Conservation (phyloP, 805 yeast species). For the Saccharomyces kudriavzevii region DNA sequence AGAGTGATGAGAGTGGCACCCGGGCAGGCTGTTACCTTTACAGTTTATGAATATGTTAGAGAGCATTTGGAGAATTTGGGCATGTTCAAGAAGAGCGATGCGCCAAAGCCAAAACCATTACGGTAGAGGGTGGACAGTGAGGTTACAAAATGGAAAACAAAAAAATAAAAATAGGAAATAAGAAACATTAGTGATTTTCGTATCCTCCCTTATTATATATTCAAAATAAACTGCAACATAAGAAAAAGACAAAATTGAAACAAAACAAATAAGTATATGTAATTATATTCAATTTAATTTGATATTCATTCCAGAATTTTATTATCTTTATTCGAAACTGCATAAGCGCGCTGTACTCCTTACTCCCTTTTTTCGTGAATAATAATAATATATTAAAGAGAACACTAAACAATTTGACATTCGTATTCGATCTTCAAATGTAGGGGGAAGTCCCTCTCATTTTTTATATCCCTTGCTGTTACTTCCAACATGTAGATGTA, state of each 20-base stretch:
- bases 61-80: conserved; percentile 43
- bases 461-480: background rate
- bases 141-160: background rate
- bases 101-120: conserved; percentile 6
- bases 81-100: conserved; percentile 14
- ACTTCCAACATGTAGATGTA: background rate
- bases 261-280: background rate
- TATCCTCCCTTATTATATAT: background rate
- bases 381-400: background rate
- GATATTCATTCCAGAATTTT: background rate
- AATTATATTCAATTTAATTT: background rate
- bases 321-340: background rate
- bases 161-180: background rate
- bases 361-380: background rate
- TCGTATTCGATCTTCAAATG: background rate
- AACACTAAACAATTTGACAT: background rate
- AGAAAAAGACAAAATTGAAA: background rate
- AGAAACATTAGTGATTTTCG: background rate
- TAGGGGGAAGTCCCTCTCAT: background rate
- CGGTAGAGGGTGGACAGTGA: background rate
- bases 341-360: background rate
- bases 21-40: conserved; percentile 97
- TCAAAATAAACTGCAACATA: background rate
- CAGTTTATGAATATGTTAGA: conserved; percentile 87
- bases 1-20: conserved; percentile 99